Evolutionary conservation across 2,329 filamentous ascomycete species (phyloP), one percentile per base, ranked within the genome.

Genomic region (Pyrenochaeta sp.): DNA sequence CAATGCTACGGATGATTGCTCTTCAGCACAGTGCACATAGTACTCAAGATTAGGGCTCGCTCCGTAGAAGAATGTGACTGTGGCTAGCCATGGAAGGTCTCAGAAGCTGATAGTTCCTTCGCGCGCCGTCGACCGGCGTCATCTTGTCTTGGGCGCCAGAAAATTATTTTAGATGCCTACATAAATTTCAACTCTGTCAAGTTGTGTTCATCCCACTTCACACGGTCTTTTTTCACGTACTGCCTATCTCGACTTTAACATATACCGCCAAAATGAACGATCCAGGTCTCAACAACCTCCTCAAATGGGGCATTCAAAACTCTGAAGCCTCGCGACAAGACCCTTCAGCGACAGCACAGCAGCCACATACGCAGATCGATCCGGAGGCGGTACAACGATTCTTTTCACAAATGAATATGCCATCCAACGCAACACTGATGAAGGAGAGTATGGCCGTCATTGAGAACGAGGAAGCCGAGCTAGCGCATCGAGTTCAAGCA

Each of bases 351-450:
- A 91, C 45, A 21, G 36, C 23, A 27, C 23, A 51, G n/a, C 53
- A 56, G 43, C 50, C 49, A 15, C 48, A 46, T 18, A 31, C 44
- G 45, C 37, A 67, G 57, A 36, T 61, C 32, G 58, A 61, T 23
- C 31, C 23, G 18, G 53, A 56, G 39, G 58, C 56, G 32, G 48
- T 61, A 23, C 56, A 47, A 29, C 42, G 40, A 4, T 50, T 59
- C 35, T 41, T 60, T 36, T 36, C 14, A 17, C 3, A 56, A 37
- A 41, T 46, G 33, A 53, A 51, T 14, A 44, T 41, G 4, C 49
- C 43, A 2, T 92, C 89, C 2, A 94, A 92, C 95, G 18, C 92
- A 98, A 56, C 85, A 96, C 47, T n/a, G n/a, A 98, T 99, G 95
- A 87, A 86, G 67, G 86, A 89, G 46, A 84, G 90, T 59, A 96